Evolutionary conservation across 352 stramenopile genomes (phyloP).

Genomic region (Phytophthora cryptogea): DNA sequence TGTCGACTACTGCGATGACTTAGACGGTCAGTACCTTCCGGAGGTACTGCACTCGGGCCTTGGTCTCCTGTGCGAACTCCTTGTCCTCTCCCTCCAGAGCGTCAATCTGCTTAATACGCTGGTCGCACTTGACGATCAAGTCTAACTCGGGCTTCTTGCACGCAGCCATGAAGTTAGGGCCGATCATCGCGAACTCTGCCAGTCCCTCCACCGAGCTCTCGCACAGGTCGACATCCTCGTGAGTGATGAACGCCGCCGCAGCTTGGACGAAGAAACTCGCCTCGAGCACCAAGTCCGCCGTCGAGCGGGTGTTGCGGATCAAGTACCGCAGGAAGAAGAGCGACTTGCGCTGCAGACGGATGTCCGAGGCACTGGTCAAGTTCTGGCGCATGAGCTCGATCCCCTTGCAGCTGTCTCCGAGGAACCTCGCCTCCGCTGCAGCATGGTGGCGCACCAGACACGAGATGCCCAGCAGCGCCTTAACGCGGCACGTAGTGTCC

Average conservation of each 20-base stretch:
- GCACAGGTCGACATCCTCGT: slow-evolving; percentile 81
- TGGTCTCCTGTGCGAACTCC: slow-evolving; percentile 71
- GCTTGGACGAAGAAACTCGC: slow-evolving; percentile 53
- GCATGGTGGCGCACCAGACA: slow-evolving; percentile 81
- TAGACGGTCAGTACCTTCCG: slow-evolving; percentile 48
- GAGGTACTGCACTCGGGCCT: slow-evolving; percentile 46
- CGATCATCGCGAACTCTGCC: slow-evolving; percentile 66
- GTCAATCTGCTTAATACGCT: slow-evolving; percentile 67
- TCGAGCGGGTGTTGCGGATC: slow-evolving; percentile 60
- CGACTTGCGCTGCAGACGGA: slow-evolving; percentile 81
- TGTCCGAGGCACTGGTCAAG: slow-evolving; percentile 49
- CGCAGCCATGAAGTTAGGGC: slow-evolving; percentile 57
- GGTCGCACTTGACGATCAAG: slow-evolving; percentile 50
- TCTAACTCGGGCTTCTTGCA: slow-evolving; percentile 57
- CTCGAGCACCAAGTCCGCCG: slow-evolving; percentile 51
- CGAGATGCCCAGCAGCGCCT: slow-evolving; percentile 81
- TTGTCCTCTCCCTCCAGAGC: slow-evolving; percentile 67
- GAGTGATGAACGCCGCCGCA: slow-evolving; percentile 50
- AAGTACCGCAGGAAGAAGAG: slow-evolving; percentile 87
- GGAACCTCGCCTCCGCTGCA: slow-evolving; percentile 57
- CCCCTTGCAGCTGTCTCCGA: slow-evolving; percentile 60
- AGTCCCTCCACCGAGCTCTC: slow-evolving; percentile 77
- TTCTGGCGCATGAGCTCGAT: slow-evolving; percentile 61
- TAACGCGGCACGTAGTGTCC: slow-evolving; percentile 73
- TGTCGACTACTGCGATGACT: slow-evolving; percentile 2